These are phyloP conservation scores for Chlamydomonas sp. DNA, from an alignment of 139 green algal species.

Conservation along the genomic window DNA sequence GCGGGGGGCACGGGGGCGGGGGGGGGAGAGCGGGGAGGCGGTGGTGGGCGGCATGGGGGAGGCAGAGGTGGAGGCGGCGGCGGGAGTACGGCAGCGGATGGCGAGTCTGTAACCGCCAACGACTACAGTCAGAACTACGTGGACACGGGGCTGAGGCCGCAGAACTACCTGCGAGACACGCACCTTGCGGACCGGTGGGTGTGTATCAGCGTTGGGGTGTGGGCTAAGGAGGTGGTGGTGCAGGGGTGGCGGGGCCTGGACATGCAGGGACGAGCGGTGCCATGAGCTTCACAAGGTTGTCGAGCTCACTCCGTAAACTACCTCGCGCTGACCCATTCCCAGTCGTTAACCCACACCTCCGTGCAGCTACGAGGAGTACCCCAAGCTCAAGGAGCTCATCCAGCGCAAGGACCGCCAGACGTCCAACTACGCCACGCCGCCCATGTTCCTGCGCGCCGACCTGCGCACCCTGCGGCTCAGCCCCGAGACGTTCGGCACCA, in stretches of 20 bases:
- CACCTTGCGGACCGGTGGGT: constrained; percentile 62
- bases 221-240: neutral
- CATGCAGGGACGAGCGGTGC: neutral
- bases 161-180: constrained; percentile 86
- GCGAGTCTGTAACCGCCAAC: constrained; percentile 49
- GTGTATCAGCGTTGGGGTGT: neutral
- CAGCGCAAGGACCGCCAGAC: constrained; percentile 68
- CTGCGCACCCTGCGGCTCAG: constrained; percentile 61
- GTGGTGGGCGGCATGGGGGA: neutral
- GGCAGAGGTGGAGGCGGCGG: neutral
- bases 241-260: neutral
- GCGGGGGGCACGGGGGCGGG: too few species aligned
- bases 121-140: constrained; percentile 93
- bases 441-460: constrained; percentile 69
- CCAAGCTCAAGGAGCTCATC: constrained; percentile 79
- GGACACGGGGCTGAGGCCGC: constrained; percentile 79
- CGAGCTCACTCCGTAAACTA: neutral
- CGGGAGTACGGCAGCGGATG: neutral
- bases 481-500: constrained; percentile 74
- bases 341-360: too few species aligned
- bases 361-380: constrained; percentile 84
- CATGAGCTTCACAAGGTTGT: too few species aligned
- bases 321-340: neutral
- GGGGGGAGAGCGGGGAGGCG: too few species aligned
- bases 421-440: constrained; percentile 41